These are phyloP conservation scores for Debaryomyces sp. DNA, from an alignment of 1,139 yeast genomes.

Conservation along the genomic window DNA sequence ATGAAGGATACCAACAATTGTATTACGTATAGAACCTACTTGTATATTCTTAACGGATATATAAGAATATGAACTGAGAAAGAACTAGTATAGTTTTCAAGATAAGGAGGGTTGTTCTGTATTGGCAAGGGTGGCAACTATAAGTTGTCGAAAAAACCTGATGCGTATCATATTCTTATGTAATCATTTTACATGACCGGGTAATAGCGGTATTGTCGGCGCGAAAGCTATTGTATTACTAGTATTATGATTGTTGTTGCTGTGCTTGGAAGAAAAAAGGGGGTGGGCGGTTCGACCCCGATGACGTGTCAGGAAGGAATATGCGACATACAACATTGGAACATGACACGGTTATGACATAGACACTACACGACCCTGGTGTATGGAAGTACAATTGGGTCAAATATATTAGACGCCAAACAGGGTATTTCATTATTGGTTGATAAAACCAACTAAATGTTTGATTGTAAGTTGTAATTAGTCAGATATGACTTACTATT, in stretches of 20 bases:
- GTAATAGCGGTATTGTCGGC: neutral
- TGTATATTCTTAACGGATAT: neutral
- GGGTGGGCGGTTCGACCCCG: neutral
- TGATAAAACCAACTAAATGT: no score
- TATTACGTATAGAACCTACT: slow-evolving; percentile 5
- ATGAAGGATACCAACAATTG: slow-evolving; percentile 10
- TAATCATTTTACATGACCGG: slow-evolving; percentile 3
- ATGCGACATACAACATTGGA: no score
- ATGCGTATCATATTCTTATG: slow-evolving; percentile 5
- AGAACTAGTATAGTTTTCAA: slow-evolving; percentile 1
- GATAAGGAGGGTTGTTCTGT: slow-evolving; percentile 4
- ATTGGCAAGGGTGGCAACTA: slow-evolving; percentile 6
- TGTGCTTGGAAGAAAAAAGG: neutral
- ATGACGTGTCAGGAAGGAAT: neutral
- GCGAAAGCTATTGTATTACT: neutral
- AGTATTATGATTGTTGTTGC: neutral
- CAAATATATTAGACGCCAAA: no score
- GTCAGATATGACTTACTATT: no score
- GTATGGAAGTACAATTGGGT: neutral
- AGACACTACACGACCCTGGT: neutral
- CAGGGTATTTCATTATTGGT: no score
- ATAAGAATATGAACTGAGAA: neutral
- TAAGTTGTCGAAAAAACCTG: slow-evolving; percentile 7
- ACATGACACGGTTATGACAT: no score
- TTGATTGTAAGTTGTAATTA: no score